Evolutionary conservation across 2,329 filamentous ascomycete genomes (phyloP).

Genomic region (Ophiosphaerella herpotricha): DNA sequence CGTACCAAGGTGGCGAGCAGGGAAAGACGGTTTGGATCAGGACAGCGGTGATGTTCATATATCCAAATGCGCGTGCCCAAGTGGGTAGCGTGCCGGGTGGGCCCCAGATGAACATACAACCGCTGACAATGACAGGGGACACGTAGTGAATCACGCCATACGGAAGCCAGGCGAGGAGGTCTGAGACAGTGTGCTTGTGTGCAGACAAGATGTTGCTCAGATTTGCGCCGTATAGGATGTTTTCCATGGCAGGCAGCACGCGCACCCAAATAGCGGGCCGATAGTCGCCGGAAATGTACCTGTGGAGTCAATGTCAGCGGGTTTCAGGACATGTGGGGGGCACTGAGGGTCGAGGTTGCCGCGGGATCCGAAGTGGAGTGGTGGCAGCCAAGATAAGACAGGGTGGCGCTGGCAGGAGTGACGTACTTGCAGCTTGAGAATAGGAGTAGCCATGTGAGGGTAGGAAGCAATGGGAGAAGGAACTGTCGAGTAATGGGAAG

Average conservation of each 20-base stretch:
- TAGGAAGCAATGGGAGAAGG: constrained; percentile 83
- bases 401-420: constrained; percentile 7
- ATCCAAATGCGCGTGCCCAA: constrained; percentile 86
- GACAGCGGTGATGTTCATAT: constrained; percentile 88
- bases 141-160: constrained; percentile 92
- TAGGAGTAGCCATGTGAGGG: constrained; percentile 84
- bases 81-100: constrained; percentile 83
- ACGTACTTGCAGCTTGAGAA: constrained; percentile 93
- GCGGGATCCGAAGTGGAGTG: constrained; percentile 3
- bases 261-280: constrained; percentile 94
- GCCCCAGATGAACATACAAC: constrained; percentile 83
- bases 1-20: constrained; percentile 96
- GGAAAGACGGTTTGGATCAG: constrained; percentile 88
- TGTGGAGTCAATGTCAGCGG: constrained; percentile 46
- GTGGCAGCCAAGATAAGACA: not conserved
- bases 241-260: constrained; percentile 90
- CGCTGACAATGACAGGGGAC: constrained; percentile 77
- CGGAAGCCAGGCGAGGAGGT: constrained; percentile 89
- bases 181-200: constrained; percentile 80
- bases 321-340: constrained; percentile 1
- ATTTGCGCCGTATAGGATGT: constrained; percentile 94
- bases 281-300: constrained; percentile 87
- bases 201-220: constrained; percentile 93
- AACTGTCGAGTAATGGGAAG: constrained; percentile 89
- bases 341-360: too few species aligned